Conservation (phyloP, 148 eudicot species). For the Diospyros lotus region DNA sequence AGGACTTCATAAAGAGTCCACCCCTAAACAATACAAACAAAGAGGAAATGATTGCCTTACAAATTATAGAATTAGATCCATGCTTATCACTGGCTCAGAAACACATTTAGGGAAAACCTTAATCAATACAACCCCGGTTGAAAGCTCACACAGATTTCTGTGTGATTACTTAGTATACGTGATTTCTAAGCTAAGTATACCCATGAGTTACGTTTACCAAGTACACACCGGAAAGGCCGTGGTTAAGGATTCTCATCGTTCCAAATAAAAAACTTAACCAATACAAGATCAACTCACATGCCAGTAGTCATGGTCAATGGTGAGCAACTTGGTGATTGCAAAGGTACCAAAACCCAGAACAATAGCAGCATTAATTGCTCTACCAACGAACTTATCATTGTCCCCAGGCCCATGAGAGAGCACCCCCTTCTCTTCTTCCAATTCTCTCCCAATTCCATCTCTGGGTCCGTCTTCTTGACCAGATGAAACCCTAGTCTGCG, state of each 20-base stretch:
- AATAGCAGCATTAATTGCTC: slow-evolving; percentile 70
- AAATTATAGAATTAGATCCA: not conserved
- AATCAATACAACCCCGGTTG: not conserved
- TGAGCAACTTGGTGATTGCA: slow-evolving; percentile 81
- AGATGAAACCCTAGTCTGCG: not conserved
- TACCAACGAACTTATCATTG: slow-evolving; percentile 45
- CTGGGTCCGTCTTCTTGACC: not conserved
- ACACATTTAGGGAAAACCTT: not conserved
- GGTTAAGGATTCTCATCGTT: too few relatives aligned
- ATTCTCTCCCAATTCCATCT: slow-evolving; percentile 1
- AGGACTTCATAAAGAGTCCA: slow-evolving; percentile 58
- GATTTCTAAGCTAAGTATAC: too few relatives aligned
- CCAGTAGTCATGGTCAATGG: slow-evolving; percentile 91
- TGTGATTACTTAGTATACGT: too few relatives aligned
- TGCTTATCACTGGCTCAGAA: too few relatives aligned
- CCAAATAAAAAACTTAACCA: not conserved
- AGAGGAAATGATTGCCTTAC: not conserved
- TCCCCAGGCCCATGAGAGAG: slow-evolving; percentile 23
- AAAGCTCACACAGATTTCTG: too few relatives aligned
- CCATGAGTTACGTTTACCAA: too few relatives aligned
- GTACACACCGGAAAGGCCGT: too few relatives aligned
- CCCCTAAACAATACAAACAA: slow-evolving; percentile 34
- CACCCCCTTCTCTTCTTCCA: not conserved
- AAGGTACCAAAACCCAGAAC: slow-evolving; percentile 75
- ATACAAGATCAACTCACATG: slow-evolving; percentile 47